A percentile compares a stretch with the other conserved stretches of the same genome.
Conservation (phyloP, 257 asterid species). For the Solanum gandarillasii region DNA sequence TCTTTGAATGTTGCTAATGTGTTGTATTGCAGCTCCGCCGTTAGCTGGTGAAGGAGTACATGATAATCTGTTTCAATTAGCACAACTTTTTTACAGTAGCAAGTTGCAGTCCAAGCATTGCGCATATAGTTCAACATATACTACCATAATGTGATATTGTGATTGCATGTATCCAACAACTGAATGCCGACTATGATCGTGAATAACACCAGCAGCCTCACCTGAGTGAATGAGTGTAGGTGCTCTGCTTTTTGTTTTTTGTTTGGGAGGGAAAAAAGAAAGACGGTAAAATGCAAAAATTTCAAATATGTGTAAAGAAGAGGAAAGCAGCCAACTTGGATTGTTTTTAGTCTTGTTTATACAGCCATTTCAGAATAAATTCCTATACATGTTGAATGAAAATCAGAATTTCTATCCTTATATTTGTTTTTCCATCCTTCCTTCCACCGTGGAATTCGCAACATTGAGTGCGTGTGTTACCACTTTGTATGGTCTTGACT, state of each 20-base stretch:
- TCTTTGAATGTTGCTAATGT: neutral
- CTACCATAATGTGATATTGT: neutral
- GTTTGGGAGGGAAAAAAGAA: neutral
- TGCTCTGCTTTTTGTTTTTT: neutral
- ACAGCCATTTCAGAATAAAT: neutral
- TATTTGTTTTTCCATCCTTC: neutral
- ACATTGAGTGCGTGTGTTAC: neutral
- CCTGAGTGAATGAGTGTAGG: neutral
- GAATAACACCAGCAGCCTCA: neutral
- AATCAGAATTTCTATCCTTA: neutral
- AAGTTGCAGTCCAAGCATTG: neutral
- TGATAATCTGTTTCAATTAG: neutral
- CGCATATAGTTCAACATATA: neutral
- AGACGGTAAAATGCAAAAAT: neutral
- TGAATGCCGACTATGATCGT: neutral
- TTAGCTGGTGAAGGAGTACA: neutral
- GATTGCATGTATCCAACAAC: neutral
- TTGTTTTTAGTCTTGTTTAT: neutral
- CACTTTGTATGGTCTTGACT: neutral
- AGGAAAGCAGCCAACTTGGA: neutral
- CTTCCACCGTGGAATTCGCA: neutral
- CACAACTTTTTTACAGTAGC: neutral
- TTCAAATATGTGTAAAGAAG: neutral
- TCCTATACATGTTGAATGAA: neutral
- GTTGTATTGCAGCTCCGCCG: neutral